Evolutionary conservation across 441 rosid genomes (phyloP), one percentile per base, ranked within the genome.

Genomic region (Capsella rubella): DNA sequence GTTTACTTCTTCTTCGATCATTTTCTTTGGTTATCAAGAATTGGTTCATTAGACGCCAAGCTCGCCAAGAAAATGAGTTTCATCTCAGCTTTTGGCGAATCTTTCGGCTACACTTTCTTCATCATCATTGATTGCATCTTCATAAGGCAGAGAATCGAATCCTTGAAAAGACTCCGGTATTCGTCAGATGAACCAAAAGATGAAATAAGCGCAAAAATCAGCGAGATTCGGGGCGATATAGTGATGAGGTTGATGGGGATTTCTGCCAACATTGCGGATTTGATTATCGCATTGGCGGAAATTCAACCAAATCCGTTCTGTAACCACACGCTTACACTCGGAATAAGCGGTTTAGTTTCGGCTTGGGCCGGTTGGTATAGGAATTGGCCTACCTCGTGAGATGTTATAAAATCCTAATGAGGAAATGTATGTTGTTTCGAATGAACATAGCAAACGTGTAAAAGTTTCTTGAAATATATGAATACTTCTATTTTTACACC

Each of bases 321-420:
- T 70, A 87, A 85, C 80, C 93, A 95, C 42, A 51, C 87, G 3
- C 71, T 92, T 45, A 83, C 93, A 49, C 89, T 92, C 8, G 94
- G 96, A 8, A 84, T 95, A 60, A 90, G 97, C 40, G 97, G 99
- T 9, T 80, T 92, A 77, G 97, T 95, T 55, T 92, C 99, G 43
- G 97, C 99, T 3, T 95, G 99, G 99, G 86, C 97, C 6, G 97
- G 97, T 56, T 90, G 97, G 97, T 95, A 92, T 67, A 85, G 97
- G 62, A 92, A 95, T 61, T 92, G 99, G 99, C 97, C 97, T 2
- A 43, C 47, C 4, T 87, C 91, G 0, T 93, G 53, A 78, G 66
- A 53, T 64, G 62, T 40, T 32, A 2, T 27, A 12, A 65, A 65
- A 37, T 3, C 10, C 42, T 37, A 10, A 37, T 21, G 25, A 21